Base-by-base conservation (phyloP, 176 grass and related monocot genomes). In the Zoysia japonica region DNA sequence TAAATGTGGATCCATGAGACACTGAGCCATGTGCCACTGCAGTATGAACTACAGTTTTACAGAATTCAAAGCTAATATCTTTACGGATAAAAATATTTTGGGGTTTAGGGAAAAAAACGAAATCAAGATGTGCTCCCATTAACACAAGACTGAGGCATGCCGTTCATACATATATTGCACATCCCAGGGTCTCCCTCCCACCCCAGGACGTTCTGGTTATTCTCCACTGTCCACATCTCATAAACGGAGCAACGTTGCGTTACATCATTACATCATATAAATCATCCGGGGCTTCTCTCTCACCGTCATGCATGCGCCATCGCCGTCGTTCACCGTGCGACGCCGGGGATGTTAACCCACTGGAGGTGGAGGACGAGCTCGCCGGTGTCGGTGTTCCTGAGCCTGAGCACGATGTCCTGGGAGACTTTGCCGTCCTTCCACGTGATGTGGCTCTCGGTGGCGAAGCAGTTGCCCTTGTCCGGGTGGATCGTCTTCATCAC, bases 351-450 rank as follows among this genome's bases (percentile, higher is more conserved):
- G 79, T 47, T 83, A 57, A 97, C 78, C 94, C 94, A 93, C 66
- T 85, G 54, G 5, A 97, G 83, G 64, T 97, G 78, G 74, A 97
- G 84, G 67, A 91, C 42, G 65, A 97, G 78, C 73, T 97, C 86
- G 35, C 91, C 91, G 8, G 85, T 85, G 11, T 89, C 78, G 9
- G 82, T 86, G 81, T 91, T 84, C 80, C 82, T 85, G 14, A 97
- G 94, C 78, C 62, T 84, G 6, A 97, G 87, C 78, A 91, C 72
- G 19, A 97, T 54, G 78, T 87, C 88, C 81, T 93, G 94, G 66
- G 71, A 66, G 71, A 89, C 84, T 44, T 91, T 89, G 77, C 84
- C 84, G 43, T 93, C 87, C 71, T 89, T 93, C 81, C 85, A 86
- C 11, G 66, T 85, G 66, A 97, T 91, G 19, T 82, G 79, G 82